Evolutionary conservation across 2,329 filamentous ascomycete genomes (phyloP).

Genomic region (Trichoderma guizhouense): DNA sequence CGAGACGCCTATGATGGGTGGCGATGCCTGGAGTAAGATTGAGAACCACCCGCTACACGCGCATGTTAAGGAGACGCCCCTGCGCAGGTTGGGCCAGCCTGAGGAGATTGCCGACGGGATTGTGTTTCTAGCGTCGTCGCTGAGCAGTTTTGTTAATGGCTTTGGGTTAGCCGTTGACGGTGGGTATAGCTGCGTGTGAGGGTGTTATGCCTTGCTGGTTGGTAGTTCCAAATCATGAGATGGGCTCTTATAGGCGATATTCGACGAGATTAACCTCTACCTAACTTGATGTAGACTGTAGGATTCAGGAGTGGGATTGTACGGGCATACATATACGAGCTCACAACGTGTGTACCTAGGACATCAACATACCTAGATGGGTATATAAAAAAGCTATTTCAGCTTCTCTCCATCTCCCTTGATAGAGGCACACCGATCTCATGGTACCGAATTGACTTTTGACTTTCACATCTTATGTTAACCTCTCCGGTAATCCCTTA

Average conservation of each 20-base stretch:
- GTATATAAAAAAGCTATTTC: no score
- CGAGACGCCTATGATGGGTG: constrained; percentile 37
- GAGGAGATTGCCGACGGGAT: constrained; percentile 55
- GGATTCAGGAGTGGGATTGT: no score
- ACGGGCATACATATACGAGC: no score
- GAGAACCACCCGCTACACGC: constrained; percentile 29
- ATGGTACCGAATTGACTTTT: background rate
- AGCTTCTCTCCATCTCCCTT: no score
- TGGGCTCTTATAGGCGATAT: background rate
- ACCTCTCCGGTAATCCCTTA: no score
- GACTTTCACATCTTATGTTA: no score
- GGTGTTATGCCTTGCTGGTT: no score
- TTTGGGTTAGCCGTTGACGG: constrained; percentile 44
- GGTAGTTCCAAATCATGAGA: background rate
- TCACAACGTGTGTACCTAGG: background rate
- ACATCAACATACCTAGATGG: background rate
- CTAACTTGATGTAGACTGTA: background rate
- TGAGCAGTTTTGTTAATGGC: constrained; percentile 39
- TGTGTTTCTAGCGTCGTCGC: constrained; percentile 43
- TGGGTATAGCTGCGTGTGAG: constrained; percentile 29
- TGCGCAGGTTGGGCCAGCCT: constrained; percentile 44
- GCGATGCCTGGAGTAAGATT: constrained; percentile 22
- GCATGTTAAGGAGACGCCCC: constrained; percentile 33
- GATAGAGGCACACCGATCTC: background rate
- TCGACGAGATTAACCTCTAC: no score